Base-by-base conservation (phyloP, 192 early-diverging fungal genomes). In the Umbelopsis sp. region DNA sequence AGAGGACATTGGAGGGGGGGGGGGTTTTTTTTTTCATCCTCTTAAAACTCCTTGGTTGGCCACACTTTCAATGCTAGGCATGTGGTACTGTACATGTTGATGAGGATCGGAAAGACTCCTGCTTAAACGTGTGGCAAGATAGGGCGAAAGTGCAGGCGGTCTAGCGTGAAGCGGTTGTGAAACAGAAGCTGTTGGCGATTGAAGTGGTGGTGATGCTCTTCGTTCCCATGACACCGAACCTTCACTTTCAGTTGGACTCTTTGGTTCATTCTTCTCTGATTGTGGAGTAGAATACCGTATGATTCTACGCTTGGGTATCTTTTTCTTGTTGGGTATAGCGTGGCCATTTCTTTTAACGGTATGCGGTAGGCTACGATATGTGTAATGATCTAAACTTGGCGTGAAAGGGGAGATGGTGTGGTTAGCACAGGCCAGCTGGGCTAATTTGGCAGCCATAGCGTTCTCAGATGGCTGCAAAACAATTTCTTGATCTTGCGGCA, bases 341-440 rank as follows among this genome's bases (percentile, higher is more conserved):
- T 48, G 49, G 35, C 44, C 30, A 49, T 50, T 25, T 25, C 72
- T 81, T 21, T 73, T 77, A 16, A 73, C 66, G 46, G 69, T 64
- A 33, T 79, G 79, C 3, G 86, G 83, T 1, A 80, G 70, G 37
- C 90, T 88, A 13, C 95, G 81, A 74, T 91, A 95, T 0, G 94
- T 90, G 23, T 89, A 88, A 78, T 98, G 94, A 66, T 90, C 87
- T 37, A 94, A 74, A 15, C 87, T 82, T 11, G 90, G 93, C 1
- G 94, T 93, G 55, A 89, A 90, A 2, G 95, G 93, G 13, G 91
- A 92, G 16, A 98, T 88, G 23, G 96, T 96, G 72, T 93, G 93
- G 70, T 96, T 91, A 75, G 90, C 85, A 49, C 80, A 84, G 82
- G 94, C 89, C 67, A 98, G 80, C 58, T 90, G 91, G 0, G 94